Conservation (phyloP, 352 stramenopile species). For the Thalassiosira oceanica region DNA sequence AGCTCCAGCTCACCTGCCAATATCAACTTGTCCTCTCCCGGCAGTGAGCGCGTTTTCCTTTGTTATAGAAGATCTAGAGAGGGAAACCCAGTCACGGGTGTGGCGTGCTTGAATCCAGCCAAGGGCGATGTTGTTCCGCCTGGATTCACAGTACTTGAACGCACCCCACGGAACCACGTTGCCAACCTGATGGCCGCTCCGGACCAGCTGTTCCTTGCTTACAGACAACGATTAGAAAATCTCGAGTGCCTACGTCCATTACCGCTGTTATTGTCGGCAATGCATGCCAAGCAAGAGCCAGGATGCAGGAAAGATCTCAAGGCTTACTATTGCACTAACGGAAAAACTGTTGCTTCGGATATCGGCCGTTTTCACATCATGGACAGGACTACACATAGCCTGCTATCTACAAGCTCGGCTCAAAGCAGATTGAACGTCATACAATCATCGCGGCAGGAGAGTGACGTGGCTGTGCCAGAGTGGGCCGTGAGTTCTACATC, state of each 20-base stretch:
- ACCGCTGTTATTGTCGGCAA: conserved; percentile 66
- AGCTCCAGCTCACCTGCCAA: conserved; percentile 56
- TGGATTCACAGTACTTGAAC: conserved; percentile 84
- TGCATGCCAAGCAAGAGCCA: conserved; percentile 34
- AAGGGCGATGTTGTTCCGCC: conserved; percentile 77
- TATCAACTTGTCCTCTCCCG: conserved; percentile 60
- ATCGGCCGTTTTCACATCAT: conserved; percentile 80
- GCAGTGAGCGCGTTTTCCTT: conserved; percentile 81
- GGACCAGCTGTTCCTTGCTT: conserved; percentile 76
- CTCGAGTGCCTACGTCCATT: conserved; percentile 75
- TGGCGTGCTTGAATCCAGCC: conserved; percentile 72
- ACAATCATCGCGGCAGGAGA: conserved; percentile 59
- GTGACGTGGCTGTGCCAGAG: conserved; percentile 33
- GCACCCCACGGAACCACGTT: conserved; percentile 74
- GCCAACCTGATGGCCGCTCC: conserved; percentile 75
- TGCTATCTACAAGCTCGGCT: conserved; percentile 71
- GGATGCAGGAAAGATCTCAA: conserved; percentile 54
- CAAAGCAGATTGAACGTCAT: conserved; percentile 73
- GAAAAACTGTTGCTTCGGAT: conserved; percentile 60
- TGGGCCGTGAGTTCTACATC: conserved; percentile 49
- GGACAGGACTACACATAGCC: conserved; percentile 78
- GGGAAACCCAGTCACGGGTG: conserved; percentile 82
- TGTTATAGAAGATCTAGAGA: conserved; percentile 82
- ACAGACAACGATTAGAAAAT: conserved; percentile 82
- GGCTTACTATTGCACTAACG: conserved; percentile 79